Conservation (phyloP, 768 basidiomycete species). For the Pleurotus giganteus region DNA sequence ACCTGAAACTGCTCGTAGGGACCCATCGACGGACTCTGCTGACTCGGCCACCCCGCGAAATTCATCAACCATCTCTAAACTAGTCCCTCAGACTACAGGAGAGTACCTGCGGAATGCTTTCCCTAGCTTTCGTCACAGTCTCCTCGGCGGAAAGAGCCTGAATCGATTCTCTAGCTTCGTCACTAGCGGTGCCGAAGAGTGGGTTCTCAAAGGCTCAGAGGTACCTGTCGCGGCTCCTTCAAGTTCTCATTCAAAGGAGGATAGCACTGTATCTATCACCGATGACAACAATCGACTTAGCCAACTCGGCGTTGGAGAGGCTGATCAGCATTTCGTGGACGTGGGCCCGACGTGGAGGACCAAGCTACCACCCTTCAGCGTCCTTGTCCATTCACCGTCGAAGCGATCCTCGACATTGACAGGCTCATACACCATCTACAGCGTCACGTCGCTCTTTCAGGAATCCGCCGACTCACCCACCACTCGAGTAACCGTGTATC, state of each 20-base stretch:
- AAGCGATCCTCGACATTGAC: slow-evolving; percentile 66
- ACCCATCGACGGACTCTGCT: slow-evolving; percentile 40
- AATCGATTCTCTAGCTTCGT: slow-evolving; percentile 89
- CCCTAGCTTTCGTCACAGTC: slow-evolving; percentile 67
- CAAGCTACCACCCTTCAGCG: slow-evolving; percentile 68
- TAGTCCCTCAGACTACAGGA: slow-evolving; percentile 67
- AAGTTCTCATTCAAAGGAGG: slow-evolving; percentile 26
- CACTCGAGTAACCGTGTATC: slow-evolving; percentile 67
- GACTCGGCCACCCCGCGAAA: slow-evolving; percentile 49
- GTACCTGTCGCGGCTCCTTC: slow-evolving; percentile 16
- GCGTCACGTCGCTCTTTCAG: slow-evolving; percentile 71
- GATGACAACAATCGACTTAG: slow-evolving; percentile 34
- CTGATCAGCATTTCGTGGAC: slow-evolving; percentile 71
- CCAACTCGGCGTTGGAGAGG: slow-evolving; percentile 47
- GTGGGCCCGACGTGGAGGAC: slow-evolving; percentile 70
- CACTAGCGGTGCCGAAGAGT: slow-evolving; percentile 82
- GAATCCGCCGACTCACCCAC: slow-evolving; percentile 31
- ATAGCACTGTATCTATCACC: slow-evolving; percentile 31
- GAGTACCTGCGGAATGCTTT: slow-evolving; percentile 54
- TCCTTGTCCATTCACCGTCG: slow-evolving; percentile 80
- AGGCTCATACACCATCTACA: slow-evolving; percentile 74
- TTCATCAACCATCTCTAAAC: slow-evolving; percentile 40
- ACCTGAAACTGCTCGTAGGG: slow-evolving; percentile 21
- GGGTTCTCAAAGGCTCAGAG: slow-evolving; percentile 67
- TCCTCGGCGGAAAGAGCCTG: slow-evolving; percentile 74